phyloP scores from a whole-genome alignment of 371 early-diverging fungal genomes.

The Apophysomyces ossiformis region DNA sequence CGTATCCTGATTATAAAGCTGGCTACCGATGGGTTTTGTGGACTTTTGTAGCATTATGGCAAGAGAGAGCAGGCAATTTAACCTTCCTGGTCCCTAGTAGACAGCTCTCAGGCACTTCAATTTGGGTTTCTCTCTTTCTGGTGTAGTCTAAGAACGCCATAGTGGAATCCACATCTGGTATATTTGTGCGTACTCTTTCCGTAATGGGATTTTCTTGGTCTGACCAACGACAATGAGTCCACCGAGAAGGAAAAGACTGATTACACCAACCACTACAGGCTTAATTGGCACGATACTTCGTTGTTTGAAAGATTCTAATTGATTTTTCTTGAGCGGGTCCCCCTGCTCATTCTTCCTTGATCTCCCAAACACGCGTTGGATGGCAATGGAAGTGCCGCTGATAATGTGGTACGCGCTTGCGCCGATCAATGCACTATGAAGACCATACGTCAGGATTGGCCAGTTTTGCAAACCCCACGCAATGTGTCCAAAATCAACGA shows the following conservation, averaged over 20 bases:
- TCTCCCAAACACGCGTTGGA: constrained; percentile 21
- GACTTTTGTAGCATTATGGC: no score
- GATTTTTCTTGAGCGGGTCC: background rate
- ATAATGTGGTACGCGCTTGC: constrained; percentile 40
- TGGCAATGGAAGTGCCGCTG: constrained; percentile 25
- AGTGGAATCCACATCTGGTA: constrained; percentile 26
- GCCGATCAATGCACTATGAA: constrained; percentile 36
- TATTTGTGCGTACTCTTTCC: constrained; percentile 44
- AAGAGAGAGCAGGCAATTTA: no score
- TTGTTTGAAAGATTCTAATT: background rate
- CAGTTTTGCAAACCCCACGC: constrained; percentile 50
- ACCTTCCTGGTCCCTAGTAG: no score
- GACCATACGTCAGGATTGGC: constrained; percentile 38
- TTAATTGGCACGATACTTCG: constrained; percentile 6
- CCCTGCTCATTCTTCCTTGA: background rate
- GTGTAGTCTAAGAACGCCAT: background rate
- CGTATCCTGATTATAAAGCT: no score
- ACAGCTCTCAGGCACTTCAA: no score
- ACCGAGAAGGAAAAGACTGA: constrained; percentile 27
- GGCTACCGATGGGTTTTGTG: no score
- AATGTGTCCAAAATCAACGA: constrained; percentile 49
- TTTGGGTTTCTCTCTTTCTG: no score
- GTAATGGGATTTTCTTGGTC: constrained; percentile 47
- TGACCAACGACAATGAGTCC: constrained; percentile 39
- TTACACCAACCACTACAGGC: constrained; percentile 17